These are phyloP conservation scores for Leccinum solheimii DNA, from an alignment of 1,284 basidiomycete genomes.

Conservation along the genomic window DNA sequence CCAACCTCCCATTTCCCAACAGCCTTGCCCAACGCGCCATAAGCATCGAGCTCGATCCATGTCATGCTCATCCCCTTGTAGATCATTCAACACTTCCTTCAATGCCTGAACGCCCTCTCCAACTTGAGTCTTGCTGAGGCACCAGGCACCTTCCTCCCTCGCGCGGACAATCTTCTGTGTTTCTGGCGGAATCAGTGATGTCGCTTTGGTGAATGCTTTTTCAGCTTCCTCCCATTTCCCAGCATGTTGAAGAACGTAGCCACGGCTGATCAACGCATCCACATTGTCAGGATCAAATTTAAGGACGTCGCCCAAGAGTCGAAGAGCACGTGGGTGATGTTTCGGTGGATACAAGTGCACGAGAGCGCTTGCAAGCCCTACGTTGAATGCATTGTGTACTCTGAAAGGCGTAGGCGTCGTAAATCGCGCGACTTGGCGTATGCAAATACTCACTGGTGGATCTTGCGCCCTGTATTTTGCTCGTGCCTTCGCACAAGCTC, in stretches of 20 bases:
- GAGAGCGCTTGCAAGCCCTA: slow-evolving; percentile 69
- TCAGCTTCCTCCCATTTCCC: slow-evolving; percentile 74
- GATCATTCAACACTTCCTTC: slow-evolving; percentile 54
- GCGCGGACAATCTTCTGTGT: slow-evolving; percentile 62
- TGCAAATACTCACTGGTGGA: slow-evolving; percentile 48
- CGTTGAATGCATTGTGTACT: slow-evolving; percentile 61
- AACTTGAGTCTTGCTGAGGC: slow-evolving; percentile 59
- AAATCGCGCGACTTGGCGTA: neutral
- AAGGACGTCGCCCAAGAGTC: slow-evolving; percentile 75
- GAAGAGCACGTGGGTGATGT: slow-evolving; percentile 79
- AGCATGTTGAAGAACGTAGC: slow-evolving; percentile 68
- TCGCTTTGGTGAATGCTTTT: slow-evolving; percentile 57
- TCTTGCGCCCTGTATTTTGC: slow-evolving; percentile 54
- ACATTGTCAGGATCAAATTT: slow-evolving; percentile 61
- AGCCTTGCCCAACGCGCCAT: slow-evolving; percentile 81
- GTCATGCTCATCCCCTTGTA: slow-evolving; percentile 53
- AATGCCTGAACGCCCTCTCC: slow-evolving; percentile 59
- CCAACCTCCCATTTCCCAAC: slow-evolving; percentile 77
- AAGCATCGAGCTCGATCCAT: slow-evolving; percentile 74
- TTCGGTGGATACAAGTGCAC: slow-evolving; percentile 90
- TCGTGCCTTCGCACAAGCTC: slow-evolving; percentile 60
- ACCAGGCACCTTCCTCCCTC: slow-evolving; percentile 87
- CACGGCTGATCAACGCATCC: slow-evolving; percentile 72
- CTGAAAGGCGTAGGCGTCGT: slow-evolving; percentile 37
- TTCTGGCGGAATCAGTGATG: slow-evolving; percentile 48